Percentiles rank a stretch among this genome's conserved stretches.
Evolutionary conservation across 352 stramenopile genomes (phyloP).

Genomic region (Phytophthora tentaculata): DNA sequence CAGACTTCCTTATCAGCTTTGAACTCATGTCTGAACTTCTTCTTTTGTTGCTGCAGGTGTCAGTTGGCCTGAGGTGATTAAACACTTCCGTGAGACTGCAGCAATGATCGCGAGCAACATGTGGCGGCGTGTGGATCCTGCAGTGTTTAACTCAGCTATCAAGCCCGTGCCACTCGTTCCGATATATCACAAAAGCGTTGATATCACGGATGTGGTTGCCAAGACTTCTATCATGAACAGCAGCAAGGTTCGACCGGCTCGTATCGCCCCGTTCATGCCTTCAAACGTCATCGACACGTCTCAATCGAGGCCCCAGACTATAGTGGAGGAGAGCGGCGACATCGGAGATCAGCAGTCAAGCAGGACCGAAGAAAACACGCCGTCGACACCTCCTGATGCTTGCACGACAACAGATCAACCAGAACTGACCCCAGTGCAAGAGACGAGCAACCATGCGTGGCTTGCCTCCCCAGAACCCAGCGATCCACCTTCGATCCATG

Average conservation of each 20-base stretch:
- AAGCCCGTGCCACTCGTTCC: conserved; percentile 10
- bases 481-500: conserved; percentile 27
- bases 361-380: conserved; percentile 1
- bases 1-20: background rate
- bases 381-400: background rate
- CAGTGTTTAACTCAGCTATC: conserved; percentile 10
- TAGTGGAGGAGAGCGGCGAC: conserved; percentile 29
- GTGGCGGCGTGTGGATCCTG: conserved; percentile 39
- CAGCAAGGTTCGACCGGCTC: conserved; percentile 26
- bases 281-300: conserved; percentile 14
- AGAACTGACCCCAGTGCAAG: conserved; percentile 5
- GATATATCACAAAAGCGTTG: conserved; percentile 18
- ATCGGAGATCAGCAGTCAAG: conserved; percentile 3
- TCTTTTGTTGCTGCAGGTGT: conserved; percentile 45
- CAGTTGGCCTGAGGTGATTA: conserved; percentile 75
- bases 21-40: background rate
- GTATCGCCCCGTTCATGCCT: conserved; percentile 30
- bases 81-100: conserved; percentile 66
- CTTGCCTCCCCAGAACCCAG: conserved; percentile 11
- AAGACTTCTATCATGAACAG: conserved; percentile 40
- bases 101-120: conserved; percentile 51
- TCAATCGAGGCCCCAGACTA: conserved; percentile 16
- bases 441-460: conserved; percentile 36
- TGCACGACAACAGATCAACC: background rate
- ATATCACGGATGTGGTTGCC: conserved; percentile 38